Base-by-base conservation (phyloP, 2,329 filamentous ascomycete genomes). In the Seiridium unicorne region DNA sequence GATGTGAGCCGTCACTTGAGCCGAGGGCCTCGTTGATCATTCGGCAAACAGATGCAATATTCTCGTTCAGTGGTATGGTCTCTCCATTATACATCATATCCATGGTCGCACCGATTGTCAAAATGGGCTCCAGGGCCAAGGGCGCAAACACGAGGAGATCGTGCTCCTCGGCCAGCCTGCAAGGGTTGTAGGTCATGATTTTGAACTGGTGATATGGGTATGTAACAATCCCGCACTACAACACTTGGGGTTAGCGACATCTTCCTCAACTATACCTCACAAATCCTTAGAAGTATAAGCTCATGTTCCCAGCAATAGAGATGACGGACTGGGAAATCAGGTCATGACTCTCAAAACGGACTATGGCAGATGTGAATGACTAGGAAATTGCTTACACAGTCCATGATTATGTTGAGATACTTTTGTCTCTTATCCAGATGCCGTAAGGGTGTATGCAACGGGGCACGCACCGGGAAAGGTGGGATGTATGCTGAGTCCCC, bases 141-240 rank as follows among this genome's bases (percentile, higher is more conserved):
- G 55, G 42, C 32, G 18, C 31, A 13, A 4, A 11, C 9, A 35
- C 18, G 18, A 57, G 18, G 9, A 7, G 9, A 6, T 48, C 44
- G n/a, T 18, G 34, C n/a, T 34, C 9, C 13, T 57, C n/a, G 32
- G 31, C 10, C n/a, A 35, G 55, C 11, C 38, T 34, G 31, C 46
- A 44, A 35, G 55, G 55, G n/a, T 48, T 46, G 44, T 47, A 18
- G n/a, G 42, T 34, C 55, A 57, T 57, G n/a, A 57, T 48, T 13
- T 34, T 13, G 42, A 32, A 48, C 6, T 10, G 35, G 3, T 47
- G 26, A 8, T 47, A 34, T n/a, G 55, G 49, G 34, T 53, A 53
- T 31, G 9, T 35, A 13, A 38, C 35, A 13, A 7, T 11, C 49
- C 32, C 34, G 18, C 32, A 53, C 10, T 36, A 13, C 38, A 42